These are phyloP conservation scores for Blastomyces gilchristii DNA, from an alignment of 2,329 filamentous ascomycete species.

Conservation along the genomic window DNA sequence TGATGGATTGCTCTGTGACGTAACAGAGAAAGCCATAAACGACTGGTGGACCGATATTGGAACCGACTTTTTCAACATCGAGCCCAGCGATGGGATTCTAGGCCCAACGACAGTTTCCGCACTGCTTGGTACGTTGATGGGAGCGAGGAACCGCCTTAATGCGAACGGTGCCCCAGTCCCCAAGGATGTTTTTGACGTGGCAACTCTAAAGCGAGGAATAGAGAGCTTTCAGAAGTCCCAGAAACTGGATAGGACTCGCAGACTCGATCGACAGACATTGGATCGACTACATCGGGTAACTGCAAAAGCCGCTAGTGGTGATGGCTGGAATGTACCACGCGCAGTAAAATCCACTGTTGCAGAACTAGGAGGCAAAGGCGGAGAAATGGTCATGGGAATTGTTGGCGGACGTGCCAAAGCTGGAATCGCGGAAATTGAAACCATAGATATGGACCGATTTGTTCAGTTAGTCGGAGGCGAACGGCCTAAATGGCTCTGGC, in stretches of 20 bases:
- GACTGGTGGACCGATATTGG: conserved; percentile 97
- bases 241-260: conserved; percentile 65
- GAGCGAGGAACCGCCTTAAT: conserved; percentile 78
- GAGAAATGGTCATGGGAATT: conserved; percentile 92
- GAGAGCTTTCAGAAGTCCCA: conserved; percentile 82
- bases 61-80: conserved; percentile 80
- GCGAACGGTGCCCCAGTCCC: conserved; percentile 72
- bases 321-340: conserved; percentile 84
- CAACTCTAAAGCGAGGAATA: conserved; percentile 71
- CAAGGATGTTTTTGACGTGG: conserved; percentile 86
- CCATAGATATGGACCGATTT: conserved; percentile 76
- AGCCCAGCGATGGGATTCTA: conserved; percentile 84
- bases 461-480: conserved; percentile 68
- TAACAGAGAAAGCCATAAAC: conserved; percentile 78
- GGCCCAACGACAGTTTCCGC: conserved; percentile 87
- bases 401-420: conserved; percentile 78
- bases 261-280: conserved; percentile 74
- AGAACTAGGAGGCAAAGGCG: conserved; percentile 85
- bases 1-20: conserved; percentile 84
- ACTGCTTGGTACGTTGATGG: conserved; percentile 76
- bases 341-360: conserved; percentile 93
- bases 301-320: conserved; percentile 77
- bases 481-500: conserved; percentile 86
- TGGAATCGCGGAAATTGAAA: conserved; percentile 86
- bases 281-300: conserved; percentile 72